phyloP scores from a whole-genome alignment of 2,329 filamentous ascomycete genomes.

The Fusarium dimerum region DNA sequence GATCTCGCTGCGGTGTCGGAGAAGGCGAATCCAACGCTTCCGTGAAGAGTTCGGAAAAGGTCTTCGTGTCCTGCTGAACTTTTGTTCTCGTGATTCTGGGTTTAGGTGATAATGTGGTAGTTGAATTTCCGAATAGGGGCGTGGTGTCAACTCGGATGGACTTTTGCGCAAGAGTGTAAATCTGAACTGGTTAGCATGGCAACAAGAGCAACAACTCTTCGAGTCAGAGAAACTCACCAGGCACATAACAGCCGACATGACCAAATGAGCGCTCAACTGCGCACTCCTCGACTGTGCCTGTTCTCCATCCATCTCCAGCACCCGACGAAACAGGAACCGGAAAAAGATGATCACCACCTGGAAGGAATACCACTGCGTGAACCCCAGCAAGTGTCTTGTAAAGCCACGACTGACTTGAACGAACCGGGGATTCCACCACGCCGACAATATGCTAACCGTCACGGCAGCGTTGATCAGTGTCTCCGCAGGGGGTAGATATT shows the following conservation, averaged over 20 bases:
- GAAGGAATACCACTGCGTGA: conserved; percentile 66
- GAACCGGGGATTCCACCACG: conserved; percentile 72
- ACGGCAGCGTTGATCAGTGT: conserved; percentile 50
- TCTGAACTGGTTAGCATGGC: conserved; percentile 37
- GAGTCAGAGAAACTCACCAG: conserved; percentile 46
- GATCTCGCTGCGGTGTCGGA: conserved; percentile 10
- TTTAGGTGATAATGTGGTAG: conserved; percentile 26
- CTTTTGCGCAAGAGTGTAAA: conserved; percentile 45
- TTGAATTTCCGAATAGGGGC: conserved; percentile 48
- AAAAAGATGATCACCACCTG: conserved; percentile 61
- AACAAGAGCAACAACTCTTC: background rate
- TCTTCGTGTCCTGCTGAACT: conserved; percentile 37
- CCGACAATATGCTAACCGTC: conserved; percentile 49
- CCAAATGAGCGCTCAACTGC: conserved; percentile 54
- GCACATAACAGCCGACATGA: conserved; percentile 53
- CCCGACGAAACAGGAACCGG: conserved; percentile 50
- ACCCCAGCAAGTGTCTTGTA: conserved; percentile 58
- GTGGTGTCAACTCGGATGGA: conserved; percentile 58
- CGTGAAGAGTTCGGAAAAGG: conserved; percentile 44
- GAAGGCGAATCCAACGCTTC: conserved; percentile 34
- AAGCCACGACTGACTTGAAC: conserved; percentile 61
- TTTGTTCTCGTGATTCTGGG: conserved; percentile 21
- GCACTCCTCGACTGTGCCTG: conserved; percentile 40
- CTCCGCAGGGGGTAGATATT: conserved; percentile 42
- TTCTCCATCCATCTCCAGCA: conserved; percentile 42